These are phyloP conservation scores for Ceratobasidium sp. DNA, from an alignment of 1,284 basidiomycete genomes.

Conservation along the genomic window DNA sequence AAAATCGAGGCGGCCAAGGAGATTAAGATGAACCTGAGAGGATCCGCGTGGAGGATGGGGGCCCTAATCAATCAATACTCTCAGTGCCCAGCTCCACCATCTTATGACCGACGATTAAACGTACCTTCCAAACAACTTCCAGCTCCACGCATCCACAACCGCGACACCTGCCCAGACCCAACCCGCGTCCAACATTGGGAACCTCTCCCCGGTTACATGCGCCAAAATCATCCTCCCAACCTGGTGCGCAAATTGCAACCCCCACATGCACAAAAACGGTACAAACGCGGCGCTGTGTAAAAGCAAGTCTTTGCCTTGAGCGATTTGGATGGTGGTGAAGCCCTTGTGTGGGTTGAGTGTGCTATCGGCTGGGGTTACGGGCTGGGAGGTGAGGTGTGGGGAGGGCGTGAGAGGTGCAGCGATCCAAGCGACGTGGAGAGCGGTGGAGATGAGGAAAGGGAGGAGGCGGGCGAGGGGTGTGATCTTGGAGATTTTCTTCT, in stretches of 20 bases:
- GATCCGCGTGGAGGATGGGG: constrained; percentile 77
- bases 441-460: constrained; percentile 81
- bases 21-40: constrained; percentile 74
- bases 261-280: constrained; percentile 93
- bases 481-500: constrained; percentile 61
- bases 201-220: constrained; percentile 87
- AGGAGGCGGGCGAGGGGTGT: constrained; percentile 80
- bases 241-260: constrained; percentile 85
- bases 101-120: constrained; percentile 53
- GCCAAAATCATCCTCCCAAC: constrained; percentile 95
- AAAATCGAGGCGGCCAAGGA: constrained; percentile 76
- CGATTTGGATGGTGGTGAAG: constrained; percentile 44
- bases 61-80: constrained; percentile 58
- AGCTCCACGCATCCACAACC: constrained; percentile 86
- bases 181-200: constrained; percentile 90
- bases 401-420: constrained; percentile 66
- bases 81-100: not conserved
- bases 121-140: constrained; percentile 74
- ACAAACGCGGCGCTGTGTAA: constrained; percentile 75
- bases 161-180: constrained; percentile 86
- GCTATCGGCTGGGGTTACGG: constrained; percentile 58
- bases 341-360: constrained; percentile 45
- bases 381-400: constrained; percentile 58
- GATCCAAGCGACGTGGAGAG: constrained; percentile 85
- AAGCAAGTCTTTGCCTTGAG: constrained; percentile 52